Base-by-base conservation (phyloP, 2,329 filamentous ascomycete species). In the Penicillium polonicum region DNA sequence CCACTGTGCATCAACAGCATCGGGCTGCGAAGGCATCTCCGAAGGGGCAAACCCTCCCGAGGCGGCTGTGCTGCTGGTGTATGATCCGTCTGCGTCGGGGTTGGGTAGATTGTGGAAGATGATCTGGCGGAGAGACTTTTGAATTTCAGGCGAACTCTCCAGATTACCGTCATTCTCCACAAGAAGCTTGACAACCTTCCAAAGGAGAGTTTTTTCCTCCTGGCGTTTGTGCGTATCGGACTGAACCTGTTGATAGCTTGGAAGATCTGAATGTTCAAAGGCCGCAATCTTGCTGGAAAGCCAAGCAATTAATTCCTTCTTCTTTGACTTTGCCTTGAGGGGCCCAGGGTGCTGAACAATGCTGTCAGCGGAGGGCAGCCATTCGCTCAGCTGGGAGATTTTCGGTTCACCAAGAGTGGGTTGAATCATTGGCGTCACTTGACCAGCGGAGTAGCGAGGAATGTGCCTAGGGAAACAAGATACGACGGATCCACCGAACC, bases 241-340 rank as follows among this genome's bases (percentile, higher is more conserved):
- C 76, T 77, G 33, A 76, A 76, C 65, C 77, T 83, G 48, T 78
- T 85, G 51, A 78, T 71, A 53, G 76, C 81, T 66, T 10, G 80
- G 74, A 4, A 75, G 63, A 35, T 76, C 71, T 50, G 72, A 64
- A 43, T 80, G 83, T 70, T 95, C 90, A 36, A 97, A 76, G 0
- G 79, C 78, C 38, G 90, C 87, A 55, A 97, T 93, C 52, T 88
- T 91, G 58, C 83, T 79, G 5, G 82, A 84, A 44, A 99, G 80
- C 94, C 95, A 99, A 2, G 85, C 76, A 43, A 92, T 67, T 0
- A 91, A 84, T 54, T 99, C 93, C 78, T 97, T 99, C 81, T 99
- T 99, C 81, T 96, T 97, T 1, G 88, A 86, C 71, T 97, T 97
- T 41, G 87, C 84, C 73, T 89, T 92, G 29, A 99, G 78, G 3